Percentiles rank a stretch among this genome's conserved stretches.
phyloP scores from a whole-genome alignment of 192 early-diverging fungal genomes.

The Backusella parvicylindrica region DNA sequence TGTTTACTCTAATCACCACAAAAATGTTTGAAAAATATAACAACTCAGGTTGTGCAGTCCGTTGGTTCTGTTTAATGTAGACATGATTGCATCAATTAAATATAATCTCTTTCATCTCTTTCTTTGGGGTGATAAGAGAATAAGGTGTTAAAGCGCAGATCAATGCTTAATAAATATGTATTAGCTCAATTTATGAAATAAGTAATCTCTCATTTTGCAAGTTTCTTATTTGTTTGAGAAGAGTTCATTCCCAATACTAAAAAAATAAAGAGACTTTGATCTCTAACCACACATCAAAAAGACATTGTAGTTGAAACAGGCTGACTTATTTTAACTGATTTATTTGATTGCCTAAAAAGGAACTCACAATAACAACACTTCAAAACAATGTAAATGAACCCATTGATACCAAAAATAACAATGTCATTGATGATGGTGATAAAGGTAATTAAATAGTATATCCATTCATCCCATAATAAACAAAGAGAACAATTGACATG shows the following conservation, averaged over 20 bases:
- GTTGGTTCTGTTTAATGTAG: no score
- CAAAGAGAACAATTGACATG: neutral
- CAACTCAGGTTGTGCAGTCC: no score
- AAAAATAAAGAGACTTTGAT: neutral
- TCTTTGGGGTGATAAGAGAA: no score
- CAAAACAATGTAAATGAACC: neutral
- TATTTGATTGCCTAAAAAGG: neutral
- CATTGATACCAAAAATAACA: no score
- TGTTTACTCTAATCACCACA: no score
- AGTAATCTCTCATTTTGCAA: neutral
- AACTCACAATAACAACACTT: neutral
- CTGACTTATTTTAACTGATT: no score
- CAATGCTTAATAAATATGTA: no score
- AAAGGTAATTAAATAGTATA: neutral
- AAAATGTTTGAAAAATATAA: no score
- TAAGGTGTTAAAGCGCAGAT: no score
- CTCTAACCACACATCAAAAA: neutral
- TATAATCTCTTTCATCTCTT: no score
- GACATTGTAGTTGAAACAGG: neutral
- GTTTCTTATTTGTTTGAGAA: neutral
- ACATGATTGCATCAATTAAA: no score
- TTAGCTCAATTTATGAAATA: neutral
- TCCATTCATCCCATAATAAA: neutral
- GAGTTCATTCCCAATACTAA: neutral
- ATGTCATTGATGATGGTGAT: no score